Percentiles rank a stretch among this genome's conserved stretches.
phyloP scores from a whole-genome alignment of 129 eudicot species.

The Escallonia rubra region DNA sequence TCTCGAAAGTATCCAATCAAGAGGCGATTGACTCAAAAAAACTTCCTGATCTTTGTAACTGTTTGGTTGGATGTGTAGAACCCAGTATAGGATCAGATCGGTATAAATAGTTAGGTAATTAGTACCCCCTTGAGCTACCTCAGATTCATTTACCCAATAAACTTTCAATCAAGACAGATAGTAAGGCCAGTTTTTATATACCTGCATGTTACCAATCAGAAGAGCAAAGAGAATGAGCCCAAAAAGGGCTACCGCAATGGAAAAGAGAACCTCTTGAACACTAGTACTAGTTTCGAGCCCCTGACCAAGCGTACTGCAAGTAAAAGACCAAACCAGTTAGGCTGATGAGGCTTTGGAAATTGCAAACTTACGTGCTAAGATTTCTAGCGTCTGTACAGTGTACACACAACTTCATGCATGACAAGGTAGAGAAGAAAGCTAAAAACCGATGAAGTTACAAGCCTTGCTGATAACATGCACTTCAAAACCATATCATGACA shows the following conservation, averaged over 20 bases:
- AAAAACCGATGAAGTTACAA: background rate
- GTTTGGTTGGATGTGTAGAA: too few species aligned
- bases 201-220: constrained; percentile 98
- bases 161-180: too few species aligned
- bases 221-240: constrained; percentile 96
- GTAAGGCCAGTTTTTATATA: background rate
- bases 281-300: constrained; percentile 86
- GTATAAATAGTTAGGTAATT: too few species aligned
- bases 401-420: background rate
- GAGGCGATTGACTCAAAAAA: too few species aligned
- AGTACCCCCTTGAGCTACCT: too few species aligned
- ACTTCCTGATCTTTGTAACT: too few species aligned
- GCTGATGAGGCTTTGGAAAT: background rate
- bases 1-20: too few species aligned
- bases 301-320: constrained; percentile 85
- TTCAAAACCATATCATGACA: too few species aligned
- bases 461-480: too few species aligned
- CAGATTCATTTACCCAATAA: too few species aligned
- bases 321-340: constrained; percentile 8
- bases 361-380: background rate
- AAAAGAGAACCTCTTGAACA: constrained; percentile 71
- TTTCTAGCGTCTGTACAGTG: too few species aligned
- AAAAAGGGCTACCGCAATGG: constrained; percentile 67
- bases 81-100: too few species aligned
- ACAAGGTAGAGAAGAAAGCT: background rate